Evolutionary conservation across 305 asterid species (phyloP).

Genomic region (Fraxinus velutina): DNA sequence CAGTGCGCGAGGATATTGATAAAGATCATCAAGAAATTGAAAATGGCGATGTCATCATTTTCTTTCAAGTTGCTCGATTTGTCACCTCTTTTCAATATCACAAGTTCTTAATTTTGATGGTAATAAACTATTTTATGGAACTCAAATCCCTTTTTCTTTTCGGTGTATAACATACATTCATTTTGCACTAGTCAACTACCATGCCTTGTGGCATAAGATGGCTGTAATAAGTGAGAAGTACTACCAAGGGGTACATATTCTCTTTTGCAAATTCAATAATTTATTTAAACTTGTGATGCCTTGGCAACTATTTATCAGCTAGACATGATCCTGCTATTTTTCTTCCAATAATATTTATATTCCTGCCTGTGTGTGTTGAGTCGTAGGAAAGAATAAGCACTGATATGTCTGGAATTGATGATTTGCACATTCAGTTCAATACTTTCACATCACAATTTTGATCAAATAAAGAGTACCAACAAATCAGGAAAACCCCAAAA

Average conservation of each 20-base stretch:
- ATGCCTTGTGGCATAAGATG: background rate
- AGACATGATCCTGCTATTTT: background rate
- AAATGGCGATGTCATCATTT: conserved; percentile 59
- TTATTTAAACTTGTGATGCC: background rate
- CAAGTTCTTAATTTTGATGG: conserved; percentile 60
- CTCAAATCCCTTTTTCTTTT: background rate
- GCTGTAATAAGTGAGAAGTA: background rate
- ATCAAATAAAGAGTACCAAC: background rate
- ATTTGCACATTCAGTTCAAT: background rate
- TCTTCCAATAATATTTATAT: background rate
- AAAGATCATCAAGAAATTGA: conserved; percentile 75
- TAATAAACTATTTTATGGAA: conserved; percentile 29
- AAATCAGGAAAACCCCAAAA: background rate
- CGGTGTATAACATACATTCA: background rate
- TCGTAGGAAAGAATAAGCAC: background rate
- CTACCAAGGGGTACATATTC: background rate
- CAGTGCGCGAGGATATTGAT: conserved; percentile 79
- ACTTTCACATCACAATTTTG: background rate
- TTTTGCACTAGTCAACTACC: background rate
- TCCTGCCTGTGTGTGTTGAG: background rate
- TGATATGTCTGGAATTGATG: background rate
- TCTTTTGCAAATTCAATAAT: background rate
- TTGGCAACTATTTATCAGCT: background rate
- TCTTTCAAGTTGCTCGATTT: conserved; percentile 82
- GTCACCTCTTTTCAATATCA: conserved; percentile 77